A percentile compares a stretch with the other conserved stretches of the same genome.
Evolutionary conservation across 805 yeast genomes (phyloP).

Genomic region (Candida ortonii): DNA sequence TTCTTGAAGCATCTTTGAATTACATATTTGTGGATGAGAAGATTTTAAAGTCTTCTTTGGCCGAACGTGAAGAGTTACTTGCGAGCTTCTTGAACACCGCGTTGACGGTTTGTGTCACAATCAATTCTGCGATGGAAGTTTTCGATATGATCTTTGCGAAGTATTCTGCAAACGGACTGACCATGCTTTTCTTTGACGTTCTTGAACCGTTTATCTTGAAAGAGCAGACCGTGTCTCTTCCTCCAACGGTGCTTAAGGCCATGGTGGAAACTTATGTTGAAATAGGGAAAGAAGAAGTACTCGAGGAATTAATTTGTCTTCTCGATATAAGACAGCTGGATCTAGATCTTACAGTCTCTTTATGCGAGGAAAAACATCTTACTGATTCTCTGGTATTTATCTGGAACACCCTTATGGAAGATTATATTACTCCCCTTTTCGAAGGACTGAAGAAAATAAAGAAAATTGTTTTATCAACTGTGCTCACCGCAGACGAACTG

Average conservation of each 20-base stretch:
- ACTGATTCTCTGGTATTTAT: constrained; percentile 65
- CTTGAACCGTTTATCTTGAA: constrained; percentile 51
- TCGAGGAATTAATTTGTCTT: constrained; percentile 69
- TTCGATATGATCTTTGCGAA: constrained; percentile 47
- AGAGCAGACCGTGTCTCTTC: constrained; percentile 44
- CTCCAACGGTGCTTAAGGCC: constrained; percentile 62
- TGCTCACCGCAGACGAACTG: constrained; percentile 11
- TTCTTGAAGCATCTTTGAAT: constrained; percentile 52
- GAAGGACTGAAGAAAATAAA: constrained; percentile 48
- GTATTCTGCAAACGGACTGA: constrained; percentile 34
- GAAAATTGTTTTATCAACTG: constrained; percentile 11
- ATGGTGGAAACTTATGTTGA: constrained; percentile 53
- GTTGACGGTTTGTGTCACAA: constrained; percentile 40
- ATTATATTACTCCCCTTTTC: constrained; percentile 66
- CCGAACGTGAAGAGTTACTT: constrained; percentile 21
- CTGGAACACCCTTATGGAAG: constrained; percentile 67
- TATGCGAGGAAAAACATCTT: constrained; percentile 56
- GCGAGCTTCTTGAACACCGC: constrained; percentile 35
- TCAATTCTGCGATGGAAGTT: constrained; percentile 34
- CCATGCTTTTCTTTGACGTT: constrained; percentile 45
- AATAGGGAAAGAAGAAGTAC: constrained; percentile 39
- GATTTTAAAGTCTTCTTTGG: constrained; percentile 4
- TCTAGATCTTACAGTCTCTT: constrained; percentile 66
- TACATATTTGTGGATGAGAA: constrained; percentile 35
- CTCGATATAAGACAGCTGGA: constrained; percentile 69